Evolutionary conservation across 1,284 basidiomycete genomes (phyloP), one percentile per base, ranked within the genome.

Genomic region (Vanrija pseudolonga): DNA sequence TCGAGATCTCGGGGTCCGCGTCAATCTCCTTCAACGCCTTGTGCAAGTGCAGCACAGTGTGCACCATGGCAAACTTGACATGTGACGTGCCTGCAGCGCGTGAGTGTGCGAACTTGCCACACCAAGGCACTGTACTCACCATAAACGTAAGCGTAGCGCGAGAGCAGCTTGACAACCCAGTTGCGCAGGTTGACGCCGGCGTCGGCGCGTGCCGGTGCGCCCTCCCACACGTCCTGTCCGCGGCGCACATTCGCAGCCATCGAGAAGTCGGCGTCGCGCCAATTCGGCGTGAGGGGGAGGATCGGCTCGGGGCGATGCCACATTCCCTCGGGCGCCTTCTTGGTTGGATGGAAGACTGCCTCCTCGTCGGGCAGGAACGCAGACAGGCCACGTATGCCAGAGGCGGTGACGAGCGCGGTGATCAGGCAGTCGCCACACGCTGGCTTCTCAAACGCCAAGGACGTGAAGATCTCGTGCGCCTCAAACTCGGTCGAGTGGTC

Each of bases 351-450:
- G 32, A 48, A 60, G 15, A 57, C 26, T 37, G 61, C 51, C 19
- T 64, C 58, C 4, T 19, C 40, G 5, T 28, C 22, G 6, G 76
- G 76, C 12, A 78, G 52, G 56, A 78, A 67, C 0, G 72, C 75
- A 11, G 61, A 60, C 6, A 78, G 51, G 1, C 75, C 76, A 6
- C 63, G 62, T 38, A 58, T 47, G 11, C 75, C 76, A 11, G 71
- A 73, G 8, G 62, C 56, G 14, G 52, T 53, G 19, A 75, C 47
- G 15, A 78, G 57, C 5, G 66, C 68, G 17, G 54, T 59, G 47
- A 77, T 71, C 17, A 76, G 53, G 53, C 76, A 78, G 55, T 76
- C 75, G 9, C 75, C 76, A 47, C 75, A 76, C 19, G 57, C 20
- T 24, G 64, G 64, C 38, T 66, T 45, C 9, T 55, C 59, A 48